Evolutionary conservation across 768 basidiomycete genomes (phyloP).

Genomic region (Gloeostereum incarnatum): DNA sequence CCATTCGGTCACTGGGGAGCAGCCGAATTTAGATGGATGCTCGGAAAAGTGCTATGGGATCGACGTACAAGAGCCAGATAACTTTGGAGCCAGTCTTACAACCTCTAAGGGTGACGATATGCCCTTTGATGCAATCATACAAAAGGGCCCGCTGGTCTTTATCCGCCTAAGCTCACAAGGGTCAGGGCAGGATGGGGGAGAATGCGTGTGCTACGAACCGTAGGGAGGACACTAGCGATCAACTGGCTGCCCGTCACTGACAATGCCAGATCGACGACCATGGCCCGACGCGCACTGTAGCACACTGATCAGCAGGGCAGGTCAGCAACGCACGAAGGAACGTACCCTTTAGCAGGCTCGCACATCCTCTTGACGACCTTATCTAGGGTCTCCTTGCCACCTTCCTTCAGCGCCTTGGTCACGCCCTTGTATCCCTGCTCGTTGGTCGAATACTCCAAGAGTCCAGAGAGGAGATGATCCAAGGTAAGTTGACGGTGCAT

Average conservation of each 20-base stretch:
- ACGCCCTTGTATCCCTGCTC: slow-evolving; percentile 87
- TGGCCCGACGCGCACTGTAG: slow-evolving; percentile 54
- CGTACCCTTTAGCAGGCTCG: slow-evolving; percentile 74
- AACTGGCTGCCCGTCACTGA: slow-evolving; percentile 81
- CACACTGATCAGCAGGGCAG: slow-evolving; percentile 1
- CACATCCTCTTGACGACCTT: slow-evolving; percentile 76
- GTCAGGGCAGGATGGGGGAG: slow-evolving; percentile 6
- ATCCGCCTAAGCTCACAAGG: slow-evolving; percentile 45
- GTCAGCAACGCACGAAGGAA: slow-evolving; percentile 2
- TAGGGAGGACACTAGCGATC: slow-evolving; percentile 74
- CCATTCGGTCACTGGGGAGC: slow-evolving; percentile 47
- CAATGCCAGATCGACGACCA: slow-evolving; percentile 79
- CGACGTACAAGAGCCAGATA: slow-evolving; percentile 73
- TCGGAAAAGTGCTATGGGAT: not conserved
- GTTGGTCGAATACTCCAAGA: slow-evolving; percentile 71
- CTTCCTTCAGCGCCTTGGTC: slow-evolving; percentile 81
- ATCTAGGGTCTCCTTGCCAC: slow-evolving; percentile 67
- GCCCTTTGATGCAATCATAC: slow-evolving; percentile 80
- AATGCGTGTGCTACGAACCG: slow-evolving; percentile 30
- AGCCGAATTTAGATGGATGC: not conserved
- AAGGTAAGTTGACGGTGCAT: slow-evolving; percentile 68
- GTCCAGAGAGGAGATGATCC: slow-evolving; percentile 67
- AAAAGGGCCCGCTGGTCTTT: slow-evolving; percentile 77
- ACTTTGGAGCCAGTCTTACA: slow-evolving; percentile 90
- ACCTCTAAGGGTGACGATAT: slow-evolving; percentile 84